Evolutionary conservation across 192 early-diverging fungal species (phyloP), one percentile per base, ranked within the genome.

Genomic region (Powellomyces hirtus): DNA sequence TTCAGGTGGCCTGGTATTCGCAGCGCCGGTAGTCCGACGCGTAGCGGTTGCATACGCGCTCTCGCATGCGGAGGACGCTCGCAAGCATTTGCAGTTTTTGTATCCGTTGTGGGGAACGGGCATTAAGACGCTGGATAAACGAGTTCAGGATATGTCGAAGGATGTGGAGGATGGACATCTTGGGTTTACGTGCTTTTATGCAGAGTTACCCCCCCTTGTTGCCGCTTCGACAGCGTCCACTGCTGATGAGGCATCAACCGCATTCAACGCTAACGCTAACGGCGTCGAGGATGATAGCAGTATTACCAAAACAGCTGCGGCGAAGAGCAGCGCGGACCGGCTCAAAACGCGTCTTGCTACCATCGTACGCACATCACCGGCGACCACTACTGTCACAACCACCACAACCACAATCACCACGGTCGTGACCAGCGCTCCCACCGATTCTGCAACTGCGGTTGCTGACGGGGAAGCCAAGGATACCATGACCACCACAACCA

Each of bases 91-190:
- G 64, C 76, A 80, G 63, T 84, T 84, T 64, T 57, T 84, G 65
- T 79, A 76, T 60, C 78, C 79, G 44, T 46, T 84, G 3, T 84
- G 82, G 82, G 79, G 82, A 14, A 77, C 76, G 46, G 49, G 72
- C 20, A 40, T 52, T n/a, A 71, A 27, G 6, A 33, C 1, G 8
- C 20, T 61, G 68, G 64, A 66, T 24, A n/a, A 22, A 5, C 69
- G 77, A 24, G 37, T 80, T 16, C 42, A 61, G 30, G 71, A 62
- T 51, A 27, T 79, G 34, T 31, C 36, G 45, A 61, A 64, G 20
- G 50, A 68, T 7, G 62, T 70, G 29, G 69, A 55, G 11, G 42
- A 62, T 35, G 71, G 61, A 2, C 35, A 40, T 10, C 30, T 82
- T 18, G 38, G 42, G 24, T 80, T 80, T 64, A 59, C 51, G 42